Percentiles rank a stretch among this genome's conserved stretches.
Evolutionary conservation across 768 basidiomycete species (phyloP).

Genomic region (Boletus patriciae): DNA sequence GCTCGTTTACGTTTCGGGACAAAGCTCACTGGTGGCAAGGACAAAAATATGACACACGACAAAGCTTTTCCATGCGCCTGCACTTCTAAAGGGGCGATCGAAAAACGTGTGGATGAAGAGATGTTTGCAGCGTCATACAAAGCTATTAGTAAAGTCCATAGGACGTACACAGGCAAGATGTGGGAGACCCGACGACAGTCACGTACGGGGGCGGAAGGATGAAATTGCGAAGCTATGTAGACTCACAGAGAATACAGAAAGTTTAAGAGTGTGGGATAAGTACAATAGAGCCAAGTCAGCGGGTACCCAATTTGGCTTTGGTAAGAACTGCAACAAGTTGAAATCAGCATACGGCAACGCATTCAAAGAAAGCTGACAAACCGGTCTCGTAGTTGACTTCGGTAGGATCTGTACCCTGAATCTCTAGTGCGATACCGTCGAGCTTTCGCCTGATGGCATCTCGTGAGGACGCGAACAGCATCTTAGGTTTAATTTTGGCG

Average conservation of each 20-base stretch:
- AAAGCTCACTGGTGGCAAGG: not conserved
- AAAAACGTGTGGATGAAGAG: not conserved
- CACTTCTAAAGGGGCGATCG: not conserved
- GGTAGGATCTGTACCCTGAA: conserved; percentile 77
- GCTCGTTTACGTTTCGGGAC: not conserved
- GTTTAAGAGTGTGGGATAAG: conserved; percentile 1
- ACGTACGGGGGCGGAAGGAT: not conserved
- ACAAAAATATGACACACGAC: not conserved
- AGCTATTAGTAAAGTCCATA: conserved; percentile 6
- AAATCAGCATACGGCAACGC: conserved; percentile 5
- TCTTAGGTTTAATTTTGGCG: conserved; percentile 87
- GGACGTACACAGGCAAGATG: conserved; percentile 1
- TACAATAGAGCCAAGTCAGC: conserved; percentile 18
- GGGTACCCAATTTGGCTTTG: conserved; percentile 12
- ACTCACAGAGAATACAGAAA: conserved; percentile 15
- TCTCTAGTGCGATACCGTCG: conserved; percentile 76
- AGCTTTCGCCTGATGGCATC: conserved; percentile 74
- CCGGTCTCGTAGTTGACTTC: conserved; percentile 74
- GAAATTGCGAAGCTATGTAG: conserved; percentile 5
- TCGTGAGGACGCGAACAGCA: conserved; percentile 91
- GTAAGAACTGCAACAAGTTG: conserved; percentile 9
- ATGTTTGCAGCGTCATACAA: conserved; percentile 7
- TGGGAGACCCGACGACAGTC: not conserved
- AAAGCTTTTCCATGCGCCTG: not conserved
- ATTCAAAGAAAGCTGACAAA: conserved; percentile 35